Percentiles rank a stretch among this genome's conserved stretches.
Evolutionary conservation across 306 rosid genomes (phyloP).

Genomic region (Vigna nakashimae): DNA sequence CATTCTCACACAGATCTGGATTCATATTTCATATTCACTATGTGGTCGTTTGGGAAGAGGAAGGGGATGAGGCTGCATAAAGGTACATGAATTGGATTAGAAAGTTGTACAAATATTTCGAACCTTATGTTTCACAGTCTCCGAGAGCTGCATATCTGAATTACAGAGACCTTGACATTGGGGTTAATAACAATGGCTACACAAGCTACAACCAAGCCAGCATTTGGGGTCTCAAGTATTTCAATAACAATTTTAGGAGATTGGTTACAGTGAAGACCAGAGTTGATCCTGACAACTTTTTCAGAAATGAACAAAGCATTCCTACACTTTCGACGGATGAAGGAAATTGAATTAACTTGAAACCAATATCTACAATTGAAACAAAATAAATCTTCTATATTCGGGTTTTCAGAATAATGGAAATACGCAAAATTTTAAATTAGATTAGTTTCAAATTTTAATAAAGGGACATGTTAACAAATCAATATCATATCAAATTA

Average conservation of each 20-base stretch:
- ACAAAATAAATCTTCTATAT: no score
- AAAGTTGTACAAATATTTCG: slow-evolving; percentile 32
- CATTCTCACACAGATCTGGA: slow-evolving; percentile 44
- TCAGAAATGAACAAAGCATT: slow-evolving; percentile 45
- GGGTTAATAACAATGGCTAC: slow-evolving; percentile 36
- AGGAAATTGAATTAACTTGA: not conserved
- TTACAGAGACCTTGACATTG: slow-evolving; percentile 47
- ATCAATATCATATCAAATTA: no score
- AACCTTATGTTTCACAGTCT: slow-evolving; percentile 39
- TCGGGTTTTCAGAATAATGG: no score
- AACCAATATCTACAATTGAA: no score
- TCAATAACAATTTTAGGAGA: slow-evolving; percentile 39
- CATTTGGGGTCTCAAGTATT: slow-evolving; percentile 47
- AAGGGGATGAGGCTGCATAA: slow-evolving; percentile 36
- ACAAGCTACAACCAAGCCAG: slow-evolving; percentile 44
- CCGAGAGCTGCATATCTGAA: slow-evolving; percentile 5
- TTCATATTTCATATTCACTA: slow-evolving; percentile 35
- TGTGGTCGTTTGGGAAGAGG: slow-evolving; percentile 24
- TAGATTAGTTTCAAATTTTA: no score
- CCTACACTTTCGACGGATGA: not conserved
- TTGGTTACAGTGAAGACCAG: slow-evolving; percentile 37
- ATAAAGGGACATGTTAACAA: no score
- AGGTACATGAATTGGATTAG: slow-evolving; percentile 34
- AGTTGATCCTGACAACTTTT: slow-evolving; percentile 47
- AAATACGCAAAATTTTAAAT: no score